Percentiles rank a stretch among this genome's conserved stretches.
These are phyloP conservation scores for Gastrodia elata DNA, from an alignment of 106 monocot genomes.

Conservation along the genomic window DNA sequence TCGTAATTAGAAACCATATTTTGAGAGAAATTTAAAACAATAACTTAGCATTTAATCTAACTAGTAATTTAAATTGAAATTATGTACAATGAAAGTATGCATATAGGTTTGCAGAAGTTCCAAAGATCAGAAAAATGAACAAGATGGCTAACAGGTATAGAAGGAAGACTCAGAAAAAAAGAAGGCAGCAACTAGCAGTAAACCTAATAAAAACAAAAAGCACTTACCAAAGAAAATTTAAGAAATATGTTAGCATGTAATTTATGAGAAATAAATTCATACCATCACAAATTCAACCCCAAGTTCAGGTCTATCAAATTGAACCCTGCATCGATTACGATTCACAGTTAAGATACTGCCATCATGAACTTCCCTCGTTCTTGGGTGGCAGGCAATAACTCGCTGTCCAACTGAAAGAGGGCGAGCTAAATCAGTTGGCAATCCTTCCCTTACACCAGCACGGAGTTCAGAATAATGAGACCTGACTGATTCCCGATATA, in stretches of 20 bases:
- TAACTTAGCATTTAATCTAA: too few species aligned
- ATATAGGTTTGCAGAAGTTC: too few species aligned
- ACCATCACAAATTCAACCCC: constrained; percentile 95
- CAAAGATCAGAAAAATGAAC: too few species aligned
- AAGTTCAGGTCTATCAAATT: constrained; percentile 90
- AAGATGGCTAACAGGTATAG: too few species aligned
- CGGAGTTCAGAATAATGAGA: constrained; percentile 78
- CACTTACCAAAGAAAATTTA: not conserved
- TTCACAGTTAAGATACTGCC: constrained; percentile 90
- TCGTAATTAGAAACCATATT: too few species aligned
- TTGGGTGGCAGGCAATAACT: constrained; percentile 96
- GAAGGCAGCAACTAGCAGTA: not conserved
- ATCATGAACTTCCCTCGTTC: constrained; percentile 97
- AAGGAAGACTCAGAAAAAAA: not conserved
- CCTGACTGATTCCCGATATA: constrained; percentile 91
- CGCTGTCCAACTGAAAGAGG: constrained; percentile 95
- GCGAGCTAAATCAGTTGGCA: constrained; percentile 79
- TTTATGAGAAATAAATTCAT: constrained; percentile 12
- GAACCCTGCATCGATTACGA: constrained; percentile 72
- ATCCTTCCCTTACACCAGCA: constrained; percentile 70
- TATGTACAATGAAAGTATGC: too few species aligned
- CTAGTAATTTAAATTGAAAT: too few species aligned
- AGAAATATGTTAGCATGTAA: not conserved
- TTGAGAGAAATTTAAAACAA: too few species aligned
- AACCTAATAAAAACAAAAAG: constrained; percentile 6